phyloP scores from a whole-genome alignment of 2,329 filamentous ascomycete genomes.

The Neofusicoccum parvum region DNA sequence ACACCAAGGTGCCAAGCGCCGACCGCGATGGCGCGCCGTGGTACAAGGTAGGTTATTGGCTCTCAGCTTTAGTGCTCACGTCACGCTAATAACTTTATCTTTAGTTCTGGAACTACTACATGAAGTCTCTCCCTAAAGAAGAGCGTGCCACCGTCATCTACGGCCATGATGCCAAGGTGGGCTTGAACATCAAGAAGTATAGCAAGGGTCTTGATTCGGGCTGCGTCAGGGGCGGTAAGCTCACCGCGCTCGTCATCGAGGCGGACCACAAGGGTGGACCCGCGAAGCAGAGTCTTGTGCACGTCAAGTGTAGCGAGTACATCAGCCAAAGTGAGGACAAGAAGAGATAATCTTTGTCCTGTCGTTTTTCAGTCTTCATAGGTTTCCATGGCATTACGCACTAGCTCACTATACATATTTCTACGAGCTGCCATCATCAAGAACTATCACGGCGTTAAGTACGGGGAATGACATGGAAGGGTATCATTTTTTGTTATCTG shows the following conservation, averaged over 20 bases:
- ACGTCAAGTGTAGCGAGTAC: constrained; percentile 46
- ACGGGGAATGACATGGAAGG: no score
- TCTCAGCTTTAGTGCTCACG: background rate
- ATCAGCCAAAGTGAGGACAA: constrained; percentile 1
- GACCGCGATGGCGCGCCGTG: constrained; percentile 62
- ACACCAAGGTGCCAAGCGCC: constrained; percentile 60
- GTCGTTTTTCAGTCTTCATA: background rate
- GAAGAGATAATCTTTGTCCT: background rate
- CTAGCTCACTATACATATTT: no score
- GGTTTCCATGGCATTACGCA: no score
- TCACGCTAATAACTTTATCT: background rate
- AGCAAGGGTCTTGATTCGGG: constrained; percentile 84
- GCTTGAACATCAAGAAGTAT: constrained; percentile 68
- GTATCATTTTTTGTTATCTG: no score
- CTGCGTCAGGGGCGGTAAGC: constrained; percentile 72
- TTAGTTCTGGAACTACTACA: constrained; percentile 52
- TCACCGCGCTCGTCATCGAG: constrained; percentile 78
- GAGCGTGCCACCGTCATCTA: constrained; percentile 72
- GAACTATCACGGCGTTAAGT: no score
- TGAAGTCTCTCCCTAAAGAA: constrained; percentile 37
- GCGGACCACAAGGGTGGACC: constrained; percentile 35
- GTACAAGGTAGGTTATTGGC: constrained; percentile 54
- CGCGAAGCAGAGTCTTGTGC: constrained; percentile 28
- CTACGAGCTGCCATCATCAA: no score
- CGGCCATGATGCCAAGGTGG: constrained; percentile 78